Evolutionary conservation across 2,329 filamentous ascomycete species (phyloP).

Genomic region (Aspergillus sclerotialis): DNA sequence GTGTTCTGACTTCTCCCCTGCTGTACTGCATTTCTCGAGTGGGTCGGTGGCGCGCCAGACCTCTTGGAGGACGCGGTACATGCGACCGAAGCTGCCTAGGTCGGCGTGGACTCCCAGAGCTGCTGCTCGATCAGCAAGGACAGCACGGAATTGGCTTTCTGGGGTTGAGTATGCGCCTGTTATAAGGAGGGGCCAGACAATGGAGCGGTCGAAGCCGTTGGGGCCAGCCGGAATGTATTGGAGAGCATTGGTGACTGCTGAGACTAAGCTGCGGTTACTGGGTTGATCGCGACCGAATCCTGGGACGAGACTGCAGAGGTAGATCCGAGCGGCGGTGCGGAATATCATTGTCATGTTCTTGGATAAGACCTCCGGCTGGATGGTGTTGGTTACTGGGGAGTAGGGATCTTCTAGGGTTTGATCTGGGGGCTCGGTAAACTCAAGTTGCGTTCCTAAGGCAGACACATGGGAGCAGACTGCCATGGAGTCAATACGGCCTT

Average conservation of each 20-base stretch:
- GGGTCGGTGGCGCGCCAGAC: constrained; percentile 73
- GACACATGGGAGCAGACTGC: constrained; percentile 83
- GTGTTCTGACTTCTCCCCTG: constrained; percentile 4
- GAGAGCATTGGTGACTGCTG: constrained; percentile 69
- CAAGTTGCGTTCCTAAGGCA: constrained; percentile 79
- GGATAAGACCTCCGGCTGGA: constrained; percentile 75
- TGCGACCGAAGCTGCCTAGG: constrained; percentile 79
- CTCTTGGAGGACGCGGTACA: constrained; percentile 70
- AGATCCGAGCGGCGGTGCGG: constrained; percentile 86
- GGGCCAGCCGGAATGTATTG: constrained; percentile 75
- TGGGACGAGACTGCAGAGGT: constrained; percentile 91
- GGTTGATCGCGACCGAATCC: constrained; percentile 71
- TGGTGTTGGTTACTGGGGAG: constrained; percentile 55
- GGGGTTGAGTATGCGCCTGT: constrained; percentile 71
- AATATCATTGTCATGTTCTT: constrained; percentile 87
- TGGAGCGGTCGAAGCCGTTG: constrained; percentile 77
- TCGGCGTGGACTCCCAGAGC: constrained; percentile 70
- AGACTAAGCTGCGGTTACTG: constrained; percentile 69
- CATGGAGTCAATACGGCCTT: constrained; percentile 73
- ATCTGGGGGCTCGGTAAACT: constrained; percentile 65
- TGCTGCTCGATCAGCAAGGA: constrained; percentile 68
- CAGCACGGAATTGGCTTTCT: constrained; percentile 65
- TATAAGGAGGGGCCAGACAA: constrained; percentile 90
- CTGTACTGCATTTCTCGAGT: constrained; percentile 16
- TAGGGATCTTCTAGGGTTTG: constrained; percentile 54